Percentiles rank a stretch among this genome's conserved stretches.
Conservation (phyloP, 805 yeast genomes). For the Zygosaccharomyces kombuchaensis region DNA sequence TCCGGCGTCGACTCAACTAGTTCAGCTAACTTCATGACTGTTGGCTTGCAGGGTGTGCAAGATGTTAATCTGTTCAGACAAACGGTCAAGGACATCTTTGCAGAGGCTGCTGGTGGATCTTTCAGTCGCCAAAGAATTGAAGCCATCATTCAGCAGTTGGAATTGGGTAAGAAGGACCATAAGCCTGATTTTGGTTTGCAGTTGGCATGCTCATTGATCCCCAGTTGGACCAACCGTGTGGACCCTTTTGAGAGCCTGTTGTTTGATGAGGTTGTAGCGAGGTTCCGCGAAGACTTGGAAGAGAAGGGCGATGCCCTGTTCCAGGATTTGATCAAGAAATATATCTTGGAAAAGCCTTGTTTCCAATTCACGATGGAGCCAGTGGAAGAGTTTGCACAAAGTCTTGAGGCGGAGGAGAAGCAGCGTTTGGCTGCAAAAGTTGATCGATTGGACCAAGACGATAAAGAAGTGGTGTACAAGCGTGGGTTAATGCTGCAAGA, state of each 20-base stretch:
- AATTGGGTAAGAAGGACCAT: conserved; percentile 76
- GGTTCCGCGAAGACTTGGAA: conserved; percentile 59
- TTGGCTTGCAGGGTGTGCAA: conserved; percentile 79
- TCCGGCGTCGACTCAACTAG: conserved; percentile 84
- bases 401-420: conserved; percentile 53
- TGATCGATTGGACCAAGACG: conserved; percentile 46
- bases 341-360: conserved; percentile 50
- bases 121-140: conserved; percentile 62
- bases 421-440: conserved; percentile 45
- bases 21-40: conserved; percentile 67
- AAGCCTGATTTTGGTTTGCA: conserved; percentile 87
- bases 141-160: conserved; percentile 85
- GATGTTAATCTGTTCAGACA: conserved; percentile 45
- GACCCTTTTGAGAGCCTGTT: conserved; percentile 68
- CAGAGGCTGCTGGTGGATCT: conserved; percentile 40
- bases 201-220: conserved; percentile 65
- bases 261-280: conserved; percentile 54
- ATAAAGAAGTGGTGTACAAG: conserved; percentile 51
- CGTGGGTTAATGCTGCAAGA: conserved; percentile 58
- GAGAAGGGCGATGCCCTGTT: conserved; percentile 54
- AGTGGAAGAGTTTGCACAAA: conserved; percentile 47
- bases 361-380: conserved; percentile 81
- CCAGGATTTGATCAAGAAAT: conserved; percentile 50
- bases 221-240: conserved; percentile 79
- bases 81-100: conserved; percentile 46